Conservation (phyloP, 257 asterid genomes). For the Forsythia viridissima region DNA sequence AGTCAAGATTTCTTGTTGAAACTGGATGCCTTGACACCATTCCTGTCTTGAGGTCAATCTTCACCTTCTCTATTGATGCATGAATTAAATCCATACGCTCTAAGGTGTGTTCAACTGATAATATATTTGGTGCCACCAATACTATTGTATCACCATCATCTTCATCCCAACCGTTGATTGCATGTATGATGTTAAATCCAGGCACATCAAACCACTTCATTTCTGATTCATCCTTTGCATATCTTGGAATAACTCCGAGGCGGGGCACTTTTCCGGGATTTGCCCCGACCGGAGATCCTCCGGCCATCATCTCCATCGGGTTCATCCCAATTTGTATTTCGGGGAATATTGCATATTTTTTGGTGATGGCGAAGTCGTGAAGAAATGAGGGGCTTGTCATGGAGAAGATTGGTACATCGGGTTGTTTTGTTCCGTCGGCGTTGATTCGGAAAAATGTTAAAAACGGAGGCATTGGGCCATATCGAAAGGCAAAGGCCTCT, state of each 20-base stretch:
- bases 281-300: slow-evolving; percentile 36
- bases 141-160: slow-evolving; percentile 37
- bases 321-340: slow-evolving; percentile 42
- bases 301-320: slow-evolving; percentile 30
- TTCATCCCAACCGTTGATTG: slow-evolving; percentile 48
- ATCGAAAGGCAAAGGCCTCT: slow-evolving; percentile 43
- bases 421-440: slow-evolving; percentile 30
- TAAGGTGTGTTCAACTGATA: slow-evolving; percentile 35
- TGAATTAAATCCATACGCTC: slow-evolving; percentile 44
- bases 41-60: slow-evolving; percentile 40
- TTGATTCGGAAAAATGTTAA: slow-evolving; percentile 33
- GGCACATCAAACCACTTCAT: slow-evolving; percentile 48
- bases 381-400: slow-evolving; percentile 32
- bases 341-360: slow-evolving; percentile 38
- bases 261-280: slow-evolving; percentile 36
- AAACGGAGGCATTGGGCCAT: slow-evolving; percentile 41
- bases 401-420: slow-evolving; percentile 42
- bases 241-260: slow-evolving; percentile 42
- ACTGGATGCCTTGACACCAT: slow-evolving; percentile 33
- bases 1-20: slow-evolving; percentile 42
- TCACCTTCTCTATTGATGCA: slow-evolving; percentile 40
- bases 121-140: slow-evolving; percentile 40
- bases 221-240: slow-evolving; percentile 37
- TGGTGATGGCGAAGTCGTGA: slow-evolving; percentile 48
- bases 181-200: slow-evolving; percentile 37